These are phyloP conservation scores for Venturia asperata DNA, from an alignment of 2,329 filamentous ascomycete genomes.

Conservation along the genomic window DNA sequence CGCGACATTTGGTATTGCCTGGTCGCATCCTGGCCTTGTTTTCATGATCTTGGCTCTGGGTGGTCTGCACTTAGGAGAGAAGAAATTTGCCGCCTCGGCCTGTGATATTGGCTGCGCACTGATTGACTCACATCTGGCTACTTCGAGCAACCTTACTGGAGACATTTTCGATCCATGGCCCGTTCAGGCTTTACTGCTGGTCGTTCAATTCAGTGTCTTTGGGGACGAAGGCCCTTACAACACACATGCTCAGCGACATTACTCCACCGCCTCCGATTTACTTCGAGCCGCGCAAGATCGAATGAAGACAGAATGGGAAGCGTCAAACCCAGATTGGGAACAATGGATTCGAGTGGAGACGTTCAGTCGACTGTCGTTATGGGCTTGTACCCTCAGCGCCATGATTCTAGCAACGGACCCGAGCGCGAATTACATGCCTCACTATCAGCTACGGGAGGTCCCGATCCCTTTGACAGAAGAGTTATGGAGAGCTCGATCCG, in stretches of 20 bases:
- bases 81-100: neutral
- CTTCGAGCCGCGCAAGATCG: neutral
- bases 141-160: neutral
- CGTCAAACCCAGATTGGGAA: neutral
- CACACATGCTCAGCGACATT: neutral
- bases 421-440: slow-evolving; percentile 3
- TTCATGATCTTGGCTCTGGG: slow-evolving; percentile 8
- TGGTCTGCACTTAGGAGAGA: neutral
- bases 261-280: neutral
- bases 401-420: slow-evolving; percentile 8
- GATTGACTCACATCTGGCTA: neutral
- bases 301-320: neutral
- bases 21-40: neutral
- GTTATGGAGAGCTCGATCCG: slow-evolving; percentile 1
- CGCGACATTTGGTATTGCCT: neutral
- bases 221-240: neutral
- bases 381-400: neutral
- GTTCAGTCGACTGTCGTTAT: neutral
- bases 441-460: slow-evolving; percentile 1
- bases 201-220: slow-evolving; percentile 1
- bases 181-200: neutral
- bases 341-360: slow-evolving; percentile 7
- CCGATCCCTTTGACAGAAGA: neutral
- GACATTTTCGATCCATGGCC: neutral
- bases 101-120: neutral